Evolutionary conservation across 192 early-diverging fungal species (phyloP).

Genomic region (Linnemannia hyalina): DNA sequence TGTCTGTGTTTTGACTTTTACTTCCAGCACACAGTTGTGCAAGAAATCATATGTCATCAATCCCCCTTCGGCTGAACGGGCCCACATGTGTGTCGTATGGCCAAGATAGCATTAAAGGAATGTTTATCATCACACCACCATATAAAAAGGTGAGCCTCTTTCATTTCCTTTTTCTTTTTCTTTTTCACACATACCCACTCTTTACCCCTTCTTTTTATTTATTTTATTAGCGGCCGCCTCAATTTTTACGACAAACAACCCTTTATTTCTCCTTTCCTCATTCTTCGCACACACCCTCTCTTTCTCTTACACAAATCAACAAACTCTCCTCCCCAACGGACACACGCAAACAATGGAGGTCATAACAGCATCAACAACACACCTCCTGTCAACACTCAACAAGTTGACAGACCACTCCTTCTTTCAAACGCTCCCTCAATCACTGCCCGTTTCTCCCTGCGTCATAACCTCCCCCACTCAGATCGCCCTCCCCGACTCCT

Average conservation of each 20-base stretch:
- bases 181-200: neutral
- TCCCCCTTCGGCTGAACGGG: neutral
- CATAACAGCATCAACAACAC: slow-evolving; percentile 17
- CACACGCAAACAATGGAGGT: slow-evolving; percentile 18
- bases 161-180: neutral
- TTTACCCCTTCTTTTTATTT: neutral
- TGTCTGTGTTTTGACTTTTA: neutral
- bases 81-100: too few relatives aligned
- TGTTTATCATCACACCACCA: too few relatives aligned
- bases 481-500: slow-evolving; percentile 22
- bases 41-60: neutral
- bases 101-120: too few relatives aligned
- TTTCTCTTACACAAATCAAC: neutral
- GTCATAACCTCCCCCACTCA: slow-evolving; percentile 11
- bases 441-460: slow-evolving; percentile 27
- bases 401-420: slow-evolving; percentile 15
- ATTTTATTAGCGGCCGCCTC: neutral
- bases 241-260: too few relatives aligned
- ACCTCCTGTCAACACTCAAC: slow-evolving; percentile 24
- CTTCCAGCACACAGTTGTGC: neutral
- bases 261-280: neutral
- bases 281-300: neutral
- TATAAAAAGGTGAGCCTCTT: neutral
- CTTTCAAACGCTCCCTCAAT: slow-evolving; percentile 28
- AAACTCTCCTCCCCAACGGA: neutral